Conservation (phyloP, 1,284 basidiomycete species). For the Boletus semigastroideus region DNA sequence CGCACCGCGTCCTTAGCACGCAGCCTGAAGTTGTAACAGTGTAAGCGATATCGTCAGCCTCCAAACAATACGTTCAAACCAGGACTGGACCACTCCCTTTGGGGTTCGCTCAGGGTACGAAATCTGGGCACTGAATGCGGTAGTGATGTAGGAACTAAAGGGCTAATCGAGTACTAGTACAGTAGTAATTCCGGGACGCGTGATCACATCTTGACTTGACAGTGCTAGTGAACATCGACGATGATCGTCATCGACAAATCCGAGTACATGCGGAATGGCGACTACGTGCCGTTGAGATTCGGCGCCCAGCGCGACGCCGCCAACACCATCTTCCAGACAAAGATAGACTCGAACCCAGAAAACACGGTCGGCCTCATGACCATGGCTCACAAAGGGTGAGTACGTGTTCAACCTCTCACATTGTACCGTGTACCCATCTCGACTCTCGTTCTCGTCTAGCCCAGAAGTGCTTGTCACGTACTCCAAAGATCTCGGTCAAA, state of each 20-base stretch:
- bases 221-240: too few species aligned
- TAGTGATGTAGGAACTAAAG: too few species aligned
- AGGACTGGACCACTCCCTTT: too few species aligned
- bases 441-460: constrained; percentile 42
- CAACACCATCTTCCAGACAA: constrained; percentile 88
- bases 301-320: constrained; percentile 93
- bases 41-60: too few species aligned
- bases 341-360: constrained; percentile 95
- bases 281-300: constrained; percentile 87
- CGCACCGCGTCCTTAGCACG: too few species aligned
- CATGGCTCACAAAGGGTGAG: constrained; percentile 92
- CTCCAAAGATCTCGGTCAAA: constrained; percentile 92
- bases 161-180: too few species aligned
- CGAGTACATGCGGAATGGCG: constrained; percentile 95
- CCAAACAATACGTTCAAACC: too few species aligned
- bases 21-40: too few species aligned
- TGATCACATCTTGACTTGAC: too few species aligned
- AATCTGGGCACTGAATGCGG: too few species aligned
- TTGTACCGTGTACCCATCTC: not conserved
- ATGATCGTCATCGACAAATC: constrained; percentile 94
- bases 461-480: constrained; percentile 96
- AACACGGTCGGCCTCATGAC: constrained; percentile 98
- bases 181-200: too few species aligned
- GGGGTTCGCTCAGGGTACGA: too few species aligned
- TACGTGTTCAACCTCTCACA: constrained; percentile 1